phyloP scores from a whole-genome alignment of 495 filamentous ascomycete genomes.

The Penicillium alfredii region DNA sequence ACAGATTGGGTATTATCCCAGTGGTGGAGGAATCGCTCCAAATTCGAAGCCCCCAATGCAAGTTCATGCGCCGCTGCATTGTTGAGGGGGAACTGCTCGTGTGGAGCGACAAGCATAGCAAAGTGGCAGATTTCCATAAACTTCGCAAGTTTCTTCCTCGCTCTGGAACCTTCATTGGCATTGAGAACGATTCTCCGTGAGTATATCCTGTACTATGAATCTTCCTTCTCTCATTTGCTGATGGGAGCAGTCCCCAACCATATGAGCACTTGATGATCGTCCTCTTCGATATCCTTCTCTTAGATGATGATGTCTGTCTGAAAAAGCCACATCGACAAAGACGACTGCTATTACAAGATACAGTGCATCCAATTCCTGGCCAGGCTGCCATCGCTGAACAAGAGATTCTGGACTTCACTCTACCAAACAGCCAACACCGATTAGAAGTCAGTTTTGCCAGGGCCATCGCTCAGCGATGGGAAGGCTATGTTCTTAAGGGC shows the following conservation, averaged over 20 bases:
- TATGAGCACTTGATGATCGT: slow-evolving; percentile 80
- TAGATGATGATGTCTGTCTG: slow-evolving; percentile 64
- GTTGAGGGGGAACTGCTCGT: slow-evolving; percentile 79
- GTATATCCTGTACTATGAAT: slow-evolving; percentile 10
- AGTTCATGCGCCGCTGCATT: slow-evolving; percentile 58
- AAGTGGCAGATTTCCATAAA: slow-evolving; percentile 68
- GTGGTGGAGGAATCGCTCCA: slow-evolving; percentile 48
- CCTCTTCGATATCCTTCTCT: slow-evolving; percentile 70
- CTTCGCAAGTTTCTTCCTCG: slow-evolving; percentile 73
- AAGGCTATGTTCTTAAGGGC: slow-evolving; percentile 76
- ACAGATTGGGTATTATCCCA: slow-evolving; percentile 55
- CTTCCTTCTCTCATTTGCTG: slow-evolving; percentile 1
- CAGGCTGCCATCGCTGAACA: slow-evolving; percentile 56
- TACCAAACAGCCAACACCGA: slow-evolving; percentile 28
- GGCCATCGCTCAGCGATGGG: slow-evolving; percentile 58
- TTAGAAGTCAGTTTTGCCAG: slow-evolving; percentile 59
- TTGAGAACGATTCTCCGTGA: slow-evolving; percentile 63
- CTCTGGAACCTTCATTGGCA: slow-evolving; percentile 65
- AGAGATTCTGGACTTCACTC: slow-evolving; percentile 56
- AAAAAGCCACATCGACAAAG: slow-evolving; percentile 54
- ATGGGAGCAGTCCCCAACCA: slow-evolving; percentile 46
- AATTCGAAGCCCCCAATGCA: slow-evolving; percentile 50
- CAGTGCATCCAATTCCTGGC: slow-evolving; percentile 52
- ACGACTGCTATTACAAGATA: slow-evolving; percentile 49
- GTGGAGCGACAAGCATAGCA: slow-evolving; percentile 56